These are phyloP conservation scores for Chrysanthemum lavandulifolium DNA, from an alignment of 129 eudicot genomes.

Conservation along the genomic window DNA sequence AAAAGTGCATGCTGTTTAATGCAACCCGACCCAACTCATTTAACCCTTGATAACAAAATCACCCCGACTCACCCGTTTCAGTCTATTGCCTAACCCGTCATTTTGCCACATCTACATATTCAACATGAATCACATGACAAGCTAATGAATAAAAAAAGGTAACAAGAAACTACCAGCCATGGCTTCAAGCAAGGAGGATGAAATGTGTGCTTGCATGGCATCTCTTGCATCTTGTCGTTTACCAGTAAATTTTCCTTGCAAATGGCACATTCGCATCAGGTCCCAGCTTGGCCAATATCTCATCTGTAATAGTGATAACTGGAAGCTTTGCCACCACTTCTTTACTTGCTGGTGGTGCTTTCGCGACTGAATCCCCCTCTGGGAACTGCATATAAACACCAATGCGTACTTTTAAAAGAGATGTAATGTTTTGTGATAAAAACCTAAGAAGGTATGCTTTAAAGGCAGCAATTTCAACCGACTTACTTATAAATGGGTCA, in stretches of 20 bases:
- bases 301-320: conserved; percentile 60
- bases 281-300: conserved; percentile 50
- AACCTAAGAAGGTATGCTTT: not conserved
- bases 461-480: not conserved
- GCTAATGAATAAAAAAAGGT: not conserved
- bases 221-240: conserved; percentile 82
- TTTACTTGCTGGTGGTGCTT: conserved; percentile 94
- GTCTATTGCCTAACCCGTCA: not conserved
- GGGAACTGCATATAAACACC: conserved; percentile 39
- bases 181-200: conserved; percentile 98
- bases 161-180: conserved; percentile 66
- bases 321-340: conserved; percentile 93
- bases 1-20: too few relatives aligned
- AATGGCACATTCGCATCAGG: conserved; percentile 85
- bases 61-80: too few relatives aligned
- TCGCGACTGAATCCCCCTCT: conserved; percentile 49
- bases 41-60: too few relatives aligned
- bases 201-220: conserved; percentile 92
- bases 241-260: conserved; percentile 80
- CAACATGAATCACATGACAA: too few relatives aligned
- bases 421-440: not conserved
- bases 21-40: too few relatives aligned
- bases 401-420: not conserved
- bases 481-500: not conserved
- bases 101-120: too few relatives aligned